Percentiles rank a stretch among this genome's conserved stretches.
Evolutionary conservation across 345 rosid species (phyloP).

Genomic region (Hibiscus syriacus): DNA sequence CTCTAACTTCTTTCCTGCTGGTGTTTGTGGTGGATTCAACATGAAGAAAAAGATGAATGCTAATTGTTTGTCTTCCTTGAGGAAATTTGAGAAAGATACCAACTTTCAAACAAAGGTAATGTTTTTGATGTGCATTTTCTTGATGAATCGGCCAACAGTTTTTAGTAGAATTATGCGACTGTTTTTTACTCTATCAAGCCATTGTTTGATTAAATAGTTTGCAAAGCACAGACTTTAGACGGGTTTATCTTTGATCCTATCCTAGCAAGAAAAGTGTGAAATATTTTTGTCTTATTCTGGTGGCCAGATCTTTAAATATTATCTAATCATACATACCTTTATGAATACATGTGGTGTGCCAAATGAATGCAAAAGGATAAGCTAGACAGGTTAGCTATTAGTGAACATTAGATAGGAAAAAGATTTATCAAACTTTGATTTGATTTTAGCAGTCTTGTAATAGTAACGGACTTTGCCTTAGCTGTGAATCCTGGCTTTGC

Average conservation of each 20-base stretch:
- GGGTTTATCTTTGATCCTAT: too few relatives aligned
- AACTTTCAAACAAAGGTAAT: conserved; percentile 16
- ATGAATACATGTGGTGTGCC: too few relatives aligned
- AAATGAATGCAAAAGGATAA: too few relatives aligned
- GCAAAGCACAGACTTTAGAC: neutral
- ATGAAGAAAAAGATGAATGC: conserved; percentile 7
- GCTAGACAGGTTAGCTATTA: too few relatives aligned
- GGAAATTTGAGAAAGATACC: conserved; percentile 2
- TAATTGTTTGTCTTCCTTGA: conserved; percentile 14
- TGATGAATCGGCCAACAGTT: neutral
- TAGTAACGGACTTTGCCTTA: too few relatives aligned
- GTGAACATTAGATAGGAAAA: too few relatives aligned
- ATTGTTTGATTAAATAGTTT: neutral
- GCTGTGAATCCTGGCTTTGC: too few relatives aligned
- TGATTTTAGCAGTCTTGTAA: too few relatives aligned
- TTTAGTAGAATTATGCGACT: neutral
- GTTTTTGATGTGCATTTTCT: neutral
- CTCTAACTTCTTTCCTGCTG: neutral
- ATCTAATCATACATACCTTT: too few relatives aligned
- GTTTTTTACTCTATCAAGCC: neutral
- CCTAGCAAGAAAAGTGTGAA: too few relatives aligned
- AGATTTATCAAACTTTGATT: too few relatives aligned
- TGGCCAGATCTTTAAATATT: neutral
- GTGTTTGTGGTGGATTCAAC: neutral
- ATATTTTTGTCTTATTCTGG: too few relatives aligned